Evolutionary conservation across 2,329 filamentous ascomycete genomes (phyloP).

Genomic region (Alternaria metachromatica): DNA sequence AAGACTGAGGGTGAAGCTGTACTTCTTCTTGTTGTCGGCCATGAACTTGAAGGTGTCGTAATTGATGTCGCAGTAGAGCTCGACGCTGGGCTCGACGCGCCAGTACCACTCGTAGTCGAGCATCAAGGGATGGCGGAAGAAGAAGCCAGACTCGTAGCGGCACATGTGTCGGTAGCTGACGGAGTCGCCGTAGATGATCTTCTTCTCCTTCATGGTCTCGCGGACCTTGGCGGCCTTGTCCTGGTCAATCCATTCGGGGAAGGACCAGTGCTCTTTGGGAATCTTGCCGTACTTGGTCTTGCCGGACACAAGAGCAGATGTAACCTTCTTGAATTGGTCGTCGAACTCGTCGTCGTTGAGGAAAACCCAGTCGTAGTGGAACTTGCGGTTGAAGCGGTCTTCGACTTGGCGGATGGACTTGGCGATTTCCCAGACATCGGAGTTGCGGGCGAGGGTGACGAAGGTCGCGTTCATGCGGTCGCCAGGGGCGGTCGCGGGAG

Average conservation of each 20-base stretch:
- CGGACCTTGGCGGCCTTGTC: slow-evolving; percentile 89
- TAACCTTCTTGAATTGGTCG: slow-evolving; percentile 91
- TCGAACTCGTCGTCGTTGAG: slow-evolving; percentile 96
- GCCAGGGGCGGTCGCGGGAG: slow-evolving; percentile 62
- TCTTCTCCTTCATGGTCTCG: slow-evolving; percentile 89
- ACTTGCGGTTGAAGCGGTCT: slow-evolving; percentile 96
- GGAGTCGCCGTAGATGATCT: slow-evolving; percentile 98
- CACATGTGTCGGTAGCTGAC: slow-evolving; percentile 99
- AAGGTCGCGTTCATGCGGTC: slow-evolving; percentile 96
- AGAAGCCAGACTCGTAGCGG: slow-evolving; percentile 98
- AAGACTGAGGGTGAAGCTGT: slow-evolving; percentile 93
- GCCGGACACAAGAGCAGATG: slow-evolving; percentile 86
- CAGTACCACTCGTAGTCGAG: slow-evolving; percentile 99
- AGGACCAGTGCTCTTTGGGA: slow-evolving; percentile 93
- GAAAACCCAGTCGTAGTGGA: slow-evolving; percentile 99
- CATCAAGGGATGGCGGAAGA: slow-evolving; percentile 95
- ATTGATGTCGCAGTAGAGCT: slow-evolving; percentile 93
- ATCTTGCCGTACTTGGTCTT: slow-evolving; percentile 92
- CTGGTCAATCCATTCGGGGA: slow-evolving; percentile 93
- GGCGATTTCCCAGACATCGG: slow-evolving; percentile 94
- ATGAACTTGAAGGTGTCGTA: slow-evolving; percentile 98
- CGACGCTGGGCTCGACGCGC: slow-evolving; percentile 96
- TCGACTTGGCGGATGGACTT: slow-evolving; percentile 95
- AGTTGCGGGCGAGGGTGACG: slow-evolving; percentile 91
- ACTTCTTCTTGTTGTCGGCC: slow-evolving; percentile 96